A percentile compares a stretch with the other conserved stretches of the same genome.
Conservation (phyloP, 2,329 filamentous ascomycete genomes). For the Epichloe sp. region DNA sequence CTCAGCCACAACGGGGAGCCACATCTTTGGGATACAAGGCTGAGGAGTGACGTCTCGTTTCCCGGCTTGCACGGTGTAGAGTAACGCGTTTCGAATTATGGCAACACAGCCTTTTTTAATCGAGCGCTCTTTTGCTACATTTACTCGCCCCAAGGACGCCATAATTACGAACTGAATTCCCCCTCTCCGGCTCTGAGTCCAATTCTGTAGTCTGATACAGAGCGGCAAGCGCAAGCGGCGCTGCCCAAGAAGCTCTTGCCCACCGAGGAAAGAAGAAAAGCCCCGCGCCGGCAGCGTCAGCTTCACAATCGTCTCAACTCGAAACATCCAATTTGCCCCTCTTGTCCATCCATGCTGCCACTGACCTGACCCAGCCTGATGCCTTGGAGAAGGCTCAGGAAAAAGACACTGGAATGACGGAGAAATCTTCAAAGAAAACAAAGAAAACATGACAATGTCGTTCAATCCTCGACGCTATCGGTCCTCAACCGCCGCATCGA, state of each 20-base stretch:
- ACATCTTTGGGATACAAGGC: neutral
- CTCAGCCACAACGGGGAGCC: neutral
- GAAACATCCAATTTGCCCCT: neutral
- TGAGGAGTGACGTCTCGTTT: neutral
- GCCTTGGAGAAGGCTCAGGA: constrained; percentile 24
- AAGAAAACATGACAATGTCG: constrained; percentile 30
- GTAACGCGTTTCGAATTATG: too few species aligned
- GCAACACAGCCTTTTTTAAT: neutral
- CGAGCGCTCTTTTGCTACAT: neutral
- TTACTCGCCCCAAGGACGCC: neutral
- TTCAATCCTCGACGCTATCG: constrained; percentile 43
- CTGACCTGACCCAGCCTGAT: constrained; percentile 19
- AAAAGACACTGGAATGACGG: constrained; percentile 10
- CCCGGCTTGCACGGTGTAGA: too few species aligned
- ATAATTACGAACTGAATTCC: neutral
- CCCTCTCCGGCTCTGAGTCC: neutral
- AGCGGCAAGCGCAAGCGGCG: constrained; percentile 7
- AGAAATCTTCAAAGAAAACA: neutral
- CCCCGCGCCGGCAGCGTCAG: constrained; percentile 1
- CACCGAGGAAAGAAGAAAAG: neutral
- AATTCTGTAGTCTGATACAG: neutral
- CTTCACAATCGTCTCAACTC: neutral
- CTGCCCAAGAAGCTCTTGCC: constrained; percentile 3
- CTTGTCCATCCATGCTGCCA: constrained; percentile 22
- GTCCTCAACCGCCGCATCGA: constrained; percentile 50